phyloP scores from a whole-genome alignment of 441 rosid species.

The Omphalea diandra region DNA sequence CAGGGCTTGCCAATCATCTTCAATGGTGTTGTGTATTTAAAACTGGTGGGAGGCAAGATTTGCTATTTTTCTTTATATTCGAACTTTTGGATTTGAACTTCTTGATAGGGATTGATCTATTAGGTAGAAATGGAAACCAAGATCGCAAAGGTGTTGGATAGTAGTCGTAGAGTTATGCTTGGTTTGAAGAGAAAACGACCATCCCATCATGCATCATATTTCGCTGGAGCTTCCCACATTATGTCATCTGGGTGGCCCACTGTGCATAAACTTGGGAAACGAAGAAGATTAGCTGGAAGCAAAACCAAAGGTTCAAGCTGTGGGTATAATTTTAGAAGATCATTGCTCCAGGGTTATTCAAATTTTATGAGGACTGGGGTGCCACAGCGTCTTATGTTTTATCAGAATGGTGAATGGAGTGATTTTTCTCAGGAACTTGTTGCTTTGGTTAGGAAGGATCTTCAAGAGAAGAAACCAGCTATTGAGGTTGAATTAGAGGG shows the following conservation, averaged over 20 bases:
- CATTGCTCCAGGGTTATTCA: conserved; percentile 59
- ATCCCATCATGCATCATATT: conserved; percentile 32
- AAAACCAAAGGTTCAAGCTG: conserved; percentile 30
- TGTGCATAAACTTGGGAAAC: conserved; percentile 43
- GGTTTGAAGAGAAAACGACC: conserved; percentile 64
- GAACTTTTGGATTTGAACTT: conserved; percentile 44
- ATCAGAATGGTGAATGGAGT: conserved; percentile 78
- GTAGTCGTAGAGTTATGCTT: conserved; percentile 37
- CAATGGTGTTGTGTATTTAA: conserved; percentile 26
- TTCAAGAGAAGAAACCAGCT: conserved; percentile 60
- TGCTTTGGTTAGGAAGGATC: conserved; percentile 48
- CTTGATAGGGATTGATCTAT: conserved; percentile 61
- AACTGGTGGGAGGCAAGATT: conserved; percentile 31
- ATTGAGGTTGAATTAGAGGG: conserved; percentile 60
- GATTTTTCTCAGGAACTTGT: conserved; percentile 60
- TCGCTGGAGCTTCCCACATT: conserved; percentile 44
- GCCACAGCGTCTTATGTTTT: conserved; percentile 69
- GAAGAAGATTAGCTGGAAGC: conserved; percentile 44
- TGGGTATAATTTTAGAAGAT: conserved; percentile 42
- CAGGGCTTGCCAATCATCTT: conserved; percentile 35
- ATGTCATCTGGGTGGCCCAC: conserved; percentile 35
- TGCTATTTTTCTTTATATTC: conserved; percentile 30
- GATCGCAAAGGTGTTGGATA: conserved; percentile 84
- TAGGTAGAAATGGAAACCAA: conserved; percentile 62
- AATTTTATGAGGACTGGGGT: conserved; percentile 69